These are phyloP conservation scores for Rubroboletus satanas DNA, from an alignment of 768 basidiomycete species.

Conservation along the genomic window DNA sequence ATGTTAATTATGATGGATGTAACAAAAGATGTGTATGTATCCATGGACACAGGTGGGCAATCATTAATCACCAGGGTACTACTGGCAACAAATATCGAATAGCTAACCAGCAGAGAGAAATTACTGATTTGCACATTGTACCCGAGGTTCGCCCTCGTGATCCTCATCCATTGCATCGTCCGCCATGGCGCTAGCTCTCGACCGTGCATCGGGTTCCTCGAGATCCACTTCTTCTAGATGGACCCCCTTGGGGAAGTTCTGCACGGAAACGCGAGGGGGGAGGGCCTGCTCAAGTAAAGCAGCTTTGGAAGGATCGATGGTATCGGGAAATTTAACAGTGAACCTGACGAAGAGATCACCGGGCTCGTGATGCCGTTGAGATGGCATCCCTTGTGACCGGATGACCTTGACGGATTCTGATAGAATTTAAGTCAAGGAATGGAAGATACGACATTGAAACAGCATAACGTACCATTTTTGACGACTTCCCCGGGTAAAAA, in stretches of 20 bases:
- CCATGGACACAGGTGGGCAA: conserved; percentile 25
- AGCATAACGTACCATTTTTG: conserved; percentile 74
- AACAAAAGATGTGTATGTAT: conserved; percentile 26
- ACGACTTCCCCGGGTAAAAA: conserved; percentile 87
- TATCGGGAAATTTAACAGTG: conserved; percentile 84
- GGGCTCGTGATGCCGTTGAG: conserved; percentile 93
- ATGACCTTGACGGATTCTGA: conserved; percentile 88
- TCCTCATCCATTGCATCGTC: conserved; percentile 95
- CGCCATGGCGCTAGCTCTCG: conserved; percentile 44
- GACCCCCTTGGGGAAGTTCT: conserved; percentile 63
- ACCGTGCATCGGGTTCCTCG: conserved; percentile 66
- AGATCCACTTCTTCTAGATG: conserved; percentile 82
- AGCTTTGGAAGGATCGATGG: conserved; percentile 63
- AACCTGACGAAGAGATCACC: conserved; percentile 91
- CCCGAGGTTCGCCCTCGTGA: conserved; percentile 77
- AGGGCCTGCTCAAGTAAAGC: conserved; percentile 80
- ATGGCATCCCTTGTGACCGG: conserved; percentile 96
- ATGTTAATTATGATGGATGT: conserved; percentile 31
- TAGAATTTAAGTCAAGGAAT: background rate
- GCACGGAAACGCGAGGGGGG: conserved; percentile 66
- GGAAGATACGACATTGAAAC: background rate
- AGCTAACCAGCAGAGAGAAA: conserved; percentile 8
- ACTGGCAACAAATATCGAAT: conserved; percentile 17
- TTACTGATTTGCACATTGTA: conserved; percentile 94
- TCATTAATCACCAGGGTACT: conserved; percentile 16